phyloP scores from a whole-genome alignment of 78 protist genomes.

The Bigelowiella natans region DNA sequence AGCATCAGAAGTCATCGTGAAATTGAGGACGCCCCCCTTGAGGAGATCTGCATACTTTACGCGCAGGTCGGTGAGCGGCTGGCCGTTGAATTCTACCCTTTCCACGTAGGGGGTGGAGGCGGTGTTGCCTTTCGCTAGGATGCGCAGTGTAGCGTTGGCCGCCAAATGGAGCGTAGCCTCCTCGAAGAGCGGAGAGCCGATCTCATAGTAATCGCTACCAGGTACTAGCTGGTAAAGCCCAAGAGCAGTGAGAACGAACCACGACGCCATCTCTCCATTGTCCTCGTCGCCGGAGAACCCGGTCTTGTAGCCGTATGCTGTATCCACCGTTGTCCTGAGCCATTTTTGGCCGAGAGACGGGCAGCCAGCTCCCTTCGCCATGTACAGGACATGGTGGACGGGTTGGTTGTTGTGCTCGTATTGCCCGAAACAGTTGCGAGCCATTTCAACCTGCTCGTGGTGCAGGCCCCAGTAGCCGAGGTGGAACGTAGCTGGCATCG shows the following conservation, averaged over 20 bases:
- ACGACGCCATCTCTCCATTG: conserved; percentile 30
- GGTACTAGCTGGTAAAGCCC: conserved; percentile 13
- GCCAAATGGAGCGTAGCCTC: not conserved
- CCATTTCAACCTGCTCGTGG: conserved; percentile 22
- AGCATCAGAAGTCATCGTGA: not conserved
- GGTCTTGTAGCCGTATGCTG: not conserved
- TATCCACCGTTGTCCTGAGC: not conserved
- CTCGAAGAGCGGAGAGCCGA: conserved; percentile 20
- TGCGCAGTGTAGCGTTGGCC: not conserved
- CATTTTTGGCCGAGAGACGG: not conserved
- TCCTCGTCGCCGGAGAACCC: conserved; percentile 26
- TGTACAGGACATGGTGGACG: conserved; percentile 14
- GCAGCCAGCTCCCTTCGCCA: conserved; percentile 3
- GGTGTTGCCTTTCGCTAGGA: conserved; percentile 1
- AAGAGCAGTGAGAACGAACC: conserved; percentile 19
- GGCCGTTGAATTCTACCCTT: not conserved
- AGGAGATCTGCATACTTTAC: not conserved
- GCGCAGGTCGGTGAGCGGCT: not conserved
- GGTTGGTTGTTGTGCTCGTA: conserved; percentile 30
- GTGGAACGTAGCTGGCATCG: conserved; percentile 6
- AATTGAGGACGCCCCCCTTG: not conserved
- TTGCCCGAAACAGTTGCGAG: not conserved
- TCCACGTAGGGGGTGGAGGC: not conserved
- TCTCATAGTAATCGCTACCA: not conserved
- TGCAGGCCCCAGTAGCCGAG: not conserved